A percentile compares a stretch with the other conserved stretches of the same genome.
Conservation (phyloP, 2,329 filamentous ascomycete species). For the Curvularia spicifera region DNA sequence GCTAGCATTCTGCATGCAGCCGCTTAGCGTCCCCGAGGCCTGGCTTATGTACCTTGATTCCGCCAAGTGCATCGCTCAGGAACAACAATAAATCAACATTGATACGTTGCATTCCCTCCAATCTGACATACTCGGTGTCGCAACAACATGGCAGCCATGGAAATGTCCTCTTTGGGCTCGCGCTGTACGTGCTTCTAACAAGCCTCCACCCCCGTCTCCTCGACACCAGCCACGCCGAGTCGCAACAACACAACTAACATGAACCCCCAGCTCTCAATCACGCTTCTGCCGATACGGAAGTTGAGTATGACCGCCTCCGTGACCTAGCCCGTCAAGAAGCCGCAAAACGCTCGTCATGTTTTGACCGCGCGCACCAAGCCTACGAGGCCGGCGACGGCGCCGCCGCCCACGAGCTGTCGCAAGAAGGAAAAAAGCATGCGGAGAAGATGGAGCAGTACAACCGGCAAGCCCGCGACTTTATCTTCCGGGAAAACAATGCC, state of each 20-base stretch:
- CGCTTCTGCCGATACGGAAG: conserved; percentile 60
- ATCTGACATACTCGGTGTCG: conserved; percentile 15
- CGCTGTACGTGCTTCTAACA: conserved; percentile 34
- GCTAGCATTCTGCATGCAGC: conserved; percentile 26
- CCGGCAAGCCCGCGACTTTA: conserved; percentile 87
- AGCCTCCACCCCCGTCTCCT: neutral
- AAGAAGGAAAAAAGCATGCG: conserved; percentile 84
- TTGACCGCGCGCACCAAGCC: conserved; percentile 71
- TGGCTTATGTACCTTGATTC: conserved; percentile 14
- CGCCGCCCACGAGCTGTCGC: conserved; percentile 79
- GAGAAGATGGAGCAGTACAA: conserved; percentile 88
- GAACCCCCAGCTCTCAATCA: conserved; percentile 43
- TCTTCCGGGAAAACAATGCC: conserved; percentile 95
- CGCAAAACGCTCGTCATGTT: conserved; percentile 76
- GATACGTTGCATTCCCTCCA: conserved; percentile 6
- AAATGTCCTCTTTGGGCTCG: conserved; percentile 47
- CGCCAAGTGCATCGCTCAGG: conserved; percentile 10
- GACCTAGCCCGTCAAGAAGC: conserved; percentile 82
- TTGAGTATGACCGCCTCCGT: conserved; percentile 90
- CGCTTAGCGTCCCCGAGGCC: conserved; percentile 27
- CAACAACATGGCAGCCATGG: conserved; percentile 37
- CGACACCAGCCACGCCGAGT: neutral
- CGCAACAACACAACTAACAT: conserved; percentile 7
- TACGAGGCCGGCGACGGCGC: conserved; percentile 85
- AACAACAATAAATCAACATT: conserved; percentile 26